phyloP scores from a whole-genome alignment of 495 filamentous ascomycete genomes.

The Lentithecium fluviatile region DNA sequence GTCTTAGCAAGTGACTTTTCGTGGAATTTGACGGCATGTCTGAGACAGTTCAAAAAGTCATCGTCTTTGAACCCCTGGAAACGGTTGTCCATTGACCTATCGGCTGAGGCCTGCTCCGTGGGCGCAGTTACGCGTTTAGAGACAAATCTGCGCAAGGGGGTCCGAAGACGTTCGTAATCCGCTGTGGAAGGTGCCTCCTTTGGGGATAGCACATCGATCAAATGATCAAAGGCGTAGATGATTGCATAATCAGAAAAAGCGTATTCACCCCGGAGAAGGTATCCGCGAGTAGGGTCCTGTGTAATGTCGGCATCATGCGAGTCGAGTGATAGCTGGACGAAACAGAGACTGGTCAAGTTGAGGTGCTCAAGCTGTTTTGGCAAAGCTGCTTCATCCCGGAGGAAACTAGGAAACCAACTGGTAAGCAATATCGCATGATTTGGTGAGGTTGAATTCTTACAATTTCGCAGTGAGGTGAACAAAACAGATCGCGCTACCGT shows the following conservation, averaged over 20 bases:
- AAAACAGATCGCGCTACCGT: slow-evolving; percentile 1
- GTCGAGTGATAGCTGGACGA: slow-evolving; percentile 3
- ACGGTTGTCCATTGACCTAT: no score
- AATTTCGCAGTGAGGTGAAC: slow-evolving; percentile 19
- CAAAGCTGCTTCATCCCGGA: slow-evolving; percentile 1
- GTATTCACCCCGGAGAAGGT: slow-evolving; percentile 1
- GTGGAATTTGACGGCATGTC: no score
- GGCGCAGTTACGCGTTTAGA: no score
- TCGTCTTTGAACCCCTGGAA: no score
- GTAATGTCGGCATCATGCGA: neutral
- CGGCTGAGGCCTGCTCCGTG: no score
- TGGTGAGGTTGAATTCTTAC: slow-evolving; percentile 9
- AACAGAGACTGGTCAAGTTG: slow-evolving; percentile 11
- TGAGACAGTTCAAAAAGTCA: no score
- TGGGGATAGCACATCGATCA: neutral
- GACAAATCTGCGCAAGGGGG: no score
- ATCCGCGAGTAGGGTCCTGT: slow-evolving; percentile 2
- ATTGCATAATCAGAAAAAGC: slow-evolving; percentile 10
- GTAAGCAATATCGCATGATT: neutral
- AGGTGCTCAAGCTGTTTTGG: slow-evolving; percentile 6
- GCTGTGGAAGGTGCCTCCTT: neutral
- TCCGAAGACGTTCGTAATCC: no score
- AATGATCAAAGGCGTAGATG: slow-evolving; percentile 1
- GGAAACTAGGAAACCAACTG: slow-evolving; percentile 1
- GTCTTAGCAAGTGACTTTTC: no score